Percentiles rank a stretch among this genome's conserved stretches.
phyloP scores from a whole-genome alignment of 2,329 filamentous ascomycete species.

The Aspergillus neotritici region DNA sequence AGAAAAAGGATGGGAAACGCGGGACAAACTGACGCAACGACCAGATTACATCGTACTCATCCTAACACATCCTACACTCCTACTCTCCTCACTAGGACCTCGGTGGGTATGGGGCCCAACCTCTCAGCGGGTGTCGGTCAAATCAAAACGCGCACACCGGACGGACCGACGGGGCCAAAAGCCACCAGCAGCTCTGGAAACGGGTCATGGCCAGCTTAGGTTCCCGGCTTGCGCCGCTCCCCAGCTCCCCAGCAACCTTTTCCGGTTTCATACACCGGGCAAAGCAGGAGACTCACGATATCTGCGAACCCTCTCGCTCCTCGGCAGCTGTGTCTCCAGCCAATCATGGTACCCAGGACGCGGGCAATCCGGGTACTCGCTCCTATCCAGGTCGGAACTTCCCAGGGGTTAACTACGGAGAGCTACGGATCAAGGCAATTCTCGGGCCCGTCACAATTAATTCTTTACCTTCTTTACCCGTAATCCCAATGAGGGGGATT shows the following conservation, averaged over 20 bases:
- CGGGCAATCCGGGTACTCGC: slow-evolving; percentile 17
- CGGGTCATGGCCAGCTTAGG: slow-evolving; percentile 13
- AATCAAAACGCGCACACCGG: slow-evolving; percentile 24
- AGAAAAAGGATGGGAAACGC: slow-evolving; percentile 19
- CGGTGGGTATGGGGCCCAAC: not conserved
- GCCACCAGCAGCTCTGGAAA: slow-evolving; percentile 14
- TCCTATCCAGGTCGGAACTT: slow-evolving; percentile 12
- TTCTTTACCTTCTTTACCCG: too few relatives aligned
- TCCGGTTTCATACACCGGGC: slow-evolving; percentile 41
- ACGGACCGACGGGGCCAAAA: slow-evolving; percentile 23
- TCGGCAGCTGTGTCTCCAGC: slow-evolving; percentile 25
- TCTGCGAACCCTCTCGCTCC: slow-evolving; percentile 18
- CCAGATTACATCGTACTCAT: slow-evolving; percentile 23
- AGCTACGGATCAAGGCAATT: slow-evolving; percentile 20
- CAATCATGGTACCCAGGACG: too few relatives aligned
- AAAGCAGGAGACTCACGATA: slow-evolving; percentile 39
- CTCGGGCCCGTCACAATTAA: too few relatives aligned
- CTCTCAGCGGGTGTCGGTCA: slow-evolving; percentile 1
- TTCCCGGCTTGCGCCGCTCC: slow-evolving; percentile 30
- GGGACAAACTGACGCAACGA: slow-evolving; percentile 31
- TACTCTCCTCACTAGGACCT: not conserved
- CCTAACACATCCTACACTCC: too few relatives aligned
- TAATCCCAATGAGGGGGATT: too few relatives aligned
- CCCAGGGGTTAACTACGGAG: slow-evolving; percentile 5
- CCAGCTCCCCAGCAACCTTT: slow-evolving; percentile 25